phyloP scores from a whole-genome alignment of 257 asterid species.

The Jacaranda copaia region DNA sequence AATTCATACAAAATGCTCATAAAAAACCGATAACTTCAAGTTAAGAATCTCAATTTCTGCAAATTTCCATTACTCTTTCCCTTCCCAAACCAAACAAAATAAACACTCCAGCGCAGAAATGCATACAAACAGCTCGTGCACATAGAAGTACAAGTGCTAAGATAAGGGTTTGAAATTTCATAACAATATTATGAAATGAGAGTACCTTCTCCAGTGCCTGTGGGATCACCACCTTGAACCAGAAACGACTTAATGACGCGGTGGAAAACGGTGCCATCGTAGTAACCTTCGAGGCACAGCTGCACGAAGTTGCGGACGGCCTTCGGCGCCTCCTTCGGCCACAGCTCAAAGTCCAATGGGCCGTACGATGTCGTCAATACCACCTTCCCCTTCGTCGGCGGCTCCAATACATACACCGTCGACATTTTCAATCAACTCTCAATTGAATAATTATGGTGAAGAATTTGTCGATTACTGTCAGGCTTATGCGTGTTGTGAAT shows the following conservation, averaged over 20 bases:
- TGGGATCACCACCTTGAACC: conserved; percentile 91
- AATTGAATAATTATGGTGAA: background rate
- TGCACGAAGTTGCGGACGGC: conserved; percentile 96
- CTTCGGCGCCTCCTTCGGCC: conserved; percentile 99
- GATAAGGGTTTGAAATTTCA: conserved; percentile 9
- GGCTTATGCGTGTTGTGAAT: background rate
- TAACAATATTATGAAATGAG: background rate
- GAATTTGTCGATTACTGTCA: background rate
- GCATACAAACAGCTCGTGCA: conserved; percentile 16
- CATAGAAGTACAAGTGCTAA: background rate
- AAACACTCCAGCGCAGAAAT: conserved; percentile 23
- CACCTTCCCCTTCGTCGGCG: conserved; percentile 98
- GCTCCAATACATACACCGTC: conserved; percentile 90
- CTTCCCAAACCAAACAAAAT: background rate
- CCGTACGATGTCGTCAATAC: conserved; percentile 82
- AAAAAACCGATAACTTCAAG: background rate
- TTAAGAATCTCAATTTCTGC: background rate
- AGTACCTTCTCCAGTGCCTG: conserved; percentile 80
- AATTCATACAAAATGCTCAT: conserved; percentile 1
- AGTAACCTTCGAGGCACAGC: conserved; percentile 95
- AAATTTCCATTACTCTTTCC: conserved; percentile 5
- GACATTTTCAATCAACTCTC: conserved; percentile 57
- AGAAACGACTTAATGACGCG: conserved; percentile 87
- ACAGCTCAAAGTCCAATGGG: conserved; percentile 90
- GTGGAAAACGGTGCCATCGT: conserved; percentile 78